Base-by-base conservation (phyloP, 768 basidiomycete species). In the Kwoniella pini region DNA sequence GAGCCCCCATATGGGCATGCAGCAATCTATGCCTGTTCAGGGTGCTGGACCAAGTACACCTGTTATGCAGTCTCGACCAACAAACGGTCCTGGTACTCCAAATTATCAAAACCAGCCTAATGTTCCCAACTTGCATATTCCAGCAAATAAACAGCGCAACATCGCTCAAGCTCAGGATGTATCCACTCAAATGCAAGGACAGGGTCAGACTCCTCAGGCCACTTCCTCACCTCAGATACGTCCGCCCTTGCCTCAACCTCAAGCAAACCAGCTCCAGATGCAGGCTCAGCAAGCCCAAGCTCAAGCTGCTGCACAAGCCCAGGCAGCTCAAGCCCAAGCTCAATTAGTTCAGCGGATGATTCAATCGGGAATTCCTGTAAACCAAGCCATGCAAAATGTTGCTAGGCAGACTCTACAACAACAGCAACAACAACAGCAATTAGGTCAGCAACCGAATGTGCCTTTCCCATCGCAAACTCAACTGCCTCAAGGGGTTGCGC, bases 61-160 rank as follows among this genome's bases (percentile, higher is more conserved):
- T 1, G 49, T 31, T 33, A 57, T 63, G 56, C 55, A 63, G 43
- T 22, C 46, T 27, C 40, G 55, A 48, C 49, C 55, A 36, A 36
- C 33, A 15, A n/a, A 15, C 15, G 30, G 39, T 13, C 31, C 62
- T n/a, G 39, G 40, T n/a, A 54, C 24, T 39, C 36, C 51, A 39
- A 61, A 64, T 56, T 69, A 57, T 55, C 44, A 54, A 15, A n/a
- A 55, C 5, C 31, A 48, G 21, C 64, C 60, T 27, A 61, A 49
- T 22, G 49, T 66, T 5, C 48, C 55, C 10, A 74, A 74, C 44
- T 64, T 74, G 4, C 72, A 74, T 40, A 74, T 74, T 42, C 72
- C 72, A 31, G 38, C 67, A 2, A 65, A 57, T 50, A 70, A 69
- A 45, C 69, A 70, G 30, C 72, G 72, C 13, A 71, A 71, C 31